These are phyloP conservation scores for Solanum peruvianum DNA, from an alignment of 257 asterid species.

Conservation along the genomic window DNA sequence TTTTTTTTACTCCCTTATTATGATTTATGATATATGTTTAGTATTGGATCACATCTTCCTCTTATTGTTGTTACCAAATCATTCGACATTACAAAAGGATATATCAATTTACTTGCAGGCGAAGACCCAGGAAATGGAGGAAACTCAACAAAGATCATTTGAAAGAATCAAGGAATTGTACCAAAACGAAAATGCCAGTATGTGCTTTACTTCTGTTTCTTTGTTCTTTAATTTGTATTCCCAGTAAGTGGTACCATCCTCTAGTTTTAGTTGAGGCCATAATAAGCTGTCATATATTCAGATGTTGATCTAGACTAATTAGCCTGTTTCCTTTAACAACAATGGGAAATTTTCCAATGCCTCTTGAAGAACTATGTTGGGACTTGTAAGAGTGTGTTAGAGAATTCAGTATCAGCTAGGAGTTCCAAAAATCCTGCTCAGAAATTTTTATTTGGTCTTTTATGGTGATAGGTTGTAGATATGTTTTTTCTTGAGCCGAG, in stretches of 20 bases:
- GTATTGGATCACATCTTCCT: background rate
- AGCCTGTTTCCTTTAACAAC: background rate
- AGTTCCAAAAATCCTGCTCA: background rate
- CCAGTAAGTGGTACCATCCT: background rate
- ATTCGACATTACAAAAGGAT: background rate
- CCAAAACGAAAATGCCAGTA: conserved; percentile 54
- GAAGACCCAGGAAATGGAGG: conserved; percentile 46
- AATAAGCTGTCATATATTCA: background rate
- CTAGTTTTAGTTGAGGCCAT: background rate
- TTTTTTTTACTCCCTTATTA: background rate
- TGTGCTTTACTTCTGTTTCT: conserved; percentile 16
- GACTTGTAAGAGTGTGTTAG: background rate
- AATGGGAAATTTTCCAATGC: background rate
- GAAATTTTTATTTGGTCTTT: background rate
- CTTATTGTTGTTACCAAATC: background rate
- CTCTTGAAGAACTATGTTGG: background rate
- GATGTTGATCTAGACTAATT: background rate
- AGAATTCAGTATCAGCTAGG: background rate
- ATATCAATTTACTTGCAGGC: conserved; percentile 37
- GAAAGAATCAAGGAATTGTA: conserved; percentile 49
- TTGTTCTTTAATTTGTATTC: background rate
- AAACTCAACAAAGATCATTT: conserved; percentile 31
- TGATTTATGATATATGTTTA: background rate
- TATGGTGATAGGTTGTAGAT: background rate
- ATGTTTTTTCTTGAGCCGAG: background rate